Evolutionary conservation across 768 basidiomycete species (phyloP).

Genomic region (Mycena polygramma): DNA sequence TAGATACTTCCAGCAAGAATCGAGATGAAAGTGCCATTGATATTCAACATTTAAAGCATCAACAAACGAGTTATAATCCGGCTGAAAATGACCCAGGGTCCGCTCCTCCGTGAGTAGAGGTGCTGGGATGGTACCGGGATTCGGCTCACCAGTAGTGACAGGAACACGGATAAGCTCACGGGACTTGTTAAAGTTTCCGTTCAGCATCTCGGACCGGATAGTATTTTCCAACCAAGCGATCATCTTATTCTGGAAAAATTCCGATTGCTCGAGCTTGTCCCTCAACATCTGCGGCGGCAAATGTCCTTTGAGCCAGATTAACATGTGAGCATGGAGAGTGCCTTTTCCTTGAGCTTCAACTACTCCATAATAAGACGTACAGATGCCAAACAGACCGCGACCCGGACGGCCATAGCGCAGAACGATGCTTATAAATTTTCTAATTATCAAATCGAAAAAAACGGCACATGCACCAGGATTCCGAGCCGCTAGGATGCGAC

Average conservation of each 20-base stretch:
- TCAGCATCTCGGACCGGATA: background rate
- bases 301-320: slow-evolving; percentile 14
- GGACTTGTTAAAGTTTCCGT: no score
- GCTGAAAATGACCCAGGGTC: background rate
- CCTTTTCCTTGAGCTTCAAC: slow-evolving; percentile 39
- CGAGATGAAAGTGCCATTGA: slow-evolving; percentile 3
- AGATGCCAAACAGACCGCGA: background rate
- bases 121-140: background rate
- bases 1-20: slow-evolving; percentile 2
- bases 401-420: background rate
- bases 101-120: background rate
- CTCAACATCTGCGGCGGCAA: background rate
- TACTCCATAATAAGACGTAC: background rate
- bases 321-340: slow-evolving; percentile 48
- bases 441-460: slow-evolving; percentile 5
- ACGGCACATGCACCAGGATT: background rate
- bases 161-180: no score
- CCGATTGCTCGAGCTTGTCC: background rate
- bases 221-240: background rate
- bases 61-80: background rate
- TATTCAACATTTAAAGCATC: background rate
- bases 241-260: background rate
- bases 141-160: no score
- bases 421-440: background rate
- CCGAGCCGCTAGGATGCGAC: background rate